phyloP scores from a whole-genome alignment of 108 stramenopile species.

The Licmophora abbreviata region DNA sequence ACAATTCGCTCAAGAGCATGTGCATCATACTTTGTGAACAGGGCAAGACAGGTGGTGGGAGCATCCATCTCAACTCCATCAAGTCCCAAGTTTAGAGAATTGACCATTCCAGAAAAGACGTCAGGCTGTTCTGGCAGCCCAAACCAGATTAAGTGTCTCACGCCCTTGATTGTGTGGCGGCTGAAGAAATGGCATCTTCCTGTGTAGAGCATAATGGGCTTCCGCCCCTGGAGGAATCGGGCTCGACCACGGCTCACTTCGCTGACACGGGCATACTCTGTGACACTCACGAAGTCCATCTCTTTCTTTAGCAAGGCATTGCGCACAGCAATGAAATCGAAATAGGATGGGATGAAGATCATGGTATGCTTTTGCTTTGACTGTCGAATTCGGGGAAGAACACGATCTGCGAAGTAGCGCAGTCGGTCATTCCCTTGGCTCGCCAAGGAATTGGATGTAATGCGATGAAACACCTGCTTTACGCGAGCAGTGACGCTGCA shows the following conservation, averaged over 20 bases:
- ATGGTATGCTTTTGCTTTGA: slow-evolving; percentile 80
- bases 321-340: slow-evolving; percentile 87
- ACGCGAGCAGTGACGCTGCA: slow-evolving; percentile 59
- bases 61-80: slow-evolving; percentile 11
- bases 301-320: slow-evolving; percentile 75
- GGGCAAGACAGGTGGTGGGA: slow-evolving; percentile 47
- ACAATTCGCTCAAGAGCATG: slow-evolving; percentile 89
- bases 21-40: slow-evolving; percentile 88
- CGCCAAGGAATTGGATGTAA: slow-evolving; percentile 44
- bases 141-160: slow-evolving; percentile 80
- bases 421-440: slow-evolving; percentile 68
- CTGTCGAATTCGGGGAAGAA: slow-evolving; percentile 69
- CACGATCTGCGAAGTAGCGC: slow-evolving; percentile 70
- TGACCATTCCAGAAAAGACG: slow-evolving; percentile 86
- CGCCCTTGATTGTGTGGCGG: slow-evolving; percentile 86
- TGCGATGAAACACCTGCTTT: slow-evolving; percentile 89
- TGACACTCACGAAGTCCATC: slow-evolving; percentile 67
- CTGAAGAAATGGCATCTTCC: slow-evolving; percentile 91
- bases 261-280: slow-evolving; percentile 80
- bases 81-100: slow-evolving; percentile 43
- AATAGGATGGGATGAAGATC: slow-evolving; percentile 90
- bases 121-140: slow-evolving; percentile 89
- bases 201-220: slow-evolving; percentile 88
- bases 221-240: slow-evolving; percentile 87
- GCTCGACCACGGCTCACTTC: slow-evolving; percentile 85